Conservation (phyloP, 768 basidiomycete species). For the Agaricus bisporus region DNA sequence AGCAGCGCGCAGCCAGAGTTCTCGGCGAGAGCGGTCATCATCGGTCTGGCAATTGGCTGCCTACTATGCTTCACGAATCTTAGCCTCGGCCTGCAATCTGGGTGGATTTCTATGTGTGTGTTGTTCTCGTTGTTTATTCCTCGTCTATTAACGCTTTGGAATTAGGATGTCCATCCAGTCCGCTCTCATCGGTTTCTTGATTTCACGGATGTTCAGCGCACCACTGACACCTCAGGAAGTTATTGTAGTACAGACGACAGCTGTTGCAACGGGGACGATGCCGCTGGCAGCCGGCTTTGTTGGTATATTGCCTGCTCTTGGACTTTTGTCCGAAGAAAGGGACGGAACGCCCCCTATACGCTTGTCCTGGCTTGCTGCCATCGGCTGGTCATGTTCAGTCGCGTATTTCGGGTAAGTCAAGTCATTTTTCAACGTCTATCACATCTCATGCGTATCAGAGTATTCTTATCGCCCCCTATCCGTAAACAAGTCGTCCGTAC, state of each 20-base stretch:
- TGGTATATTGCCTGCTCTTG: conserved; percentile 87
- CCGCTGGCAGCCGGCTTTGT: conserved; percentile 84
- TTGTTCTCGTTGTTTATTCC: not conserved
- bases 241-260: conserved; percentile 91
- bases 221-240: conserved; percentile 89
- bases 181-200: conserved; percentile 83
- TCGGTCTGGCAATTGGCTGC: conserved; percentile 82
- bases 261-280: conserved; percentile 91
- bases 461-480: conserved; percentile 94
- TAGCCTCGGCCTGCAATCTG: conserved; percentile 82
- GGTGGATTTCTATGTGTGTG: conserved; percentile 82
- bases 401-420: conserved; percentile 81
- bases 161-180: conserved; percentile 93
- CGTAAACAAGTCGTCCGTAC: conserved; percentile 84
- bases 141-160: not conserved
- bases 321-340: conserved; percentile 61
- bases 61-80: conserved; percentile 91
- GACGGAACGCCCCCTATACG: conserved; percentile 76
- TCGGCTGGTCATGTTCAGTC: conserved; percentile 85
- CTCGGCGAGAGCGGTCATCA: conserved; percentile 52
- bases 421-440: not conserved
- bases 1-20: conserved; percentile 31
- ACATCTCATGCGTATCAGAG: conserved; percentile 35
- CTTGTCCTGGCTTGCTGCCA: conserved; percentile 65
- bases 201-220: conserved; percentile 67